These are phyloP conservation scores for Flaveria linearis DNA, from an alignment of 129 eudicot species.

Conservation along the genomic window DNA sequence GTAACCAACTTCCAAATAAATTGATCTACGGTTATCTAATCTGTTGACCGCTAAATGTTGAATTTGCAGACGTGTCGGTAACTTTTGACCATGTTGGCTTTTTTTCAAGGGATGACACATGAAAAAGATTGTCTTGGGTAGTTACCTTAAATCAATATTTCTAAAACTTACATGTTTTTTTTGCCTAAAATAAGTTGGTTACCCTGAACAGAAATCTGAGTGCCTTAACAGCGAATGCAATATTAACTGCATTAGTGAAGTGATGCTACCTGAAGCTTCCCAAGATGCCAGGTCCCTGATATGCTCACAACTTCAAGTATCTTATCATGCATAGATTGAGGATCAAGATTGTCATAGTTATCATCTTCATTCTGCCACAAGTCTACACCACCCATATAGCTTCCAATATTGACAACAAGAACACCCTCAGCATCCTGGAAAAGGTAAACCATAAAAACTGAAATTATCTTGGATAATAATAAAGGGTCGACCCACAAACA, in stretches of 20 bases:
- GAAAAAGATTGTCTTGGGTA: constrained; percentile 4
- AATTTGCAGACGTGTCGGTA: neutral
- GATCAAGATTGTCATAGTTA: constrained; percentile 81
- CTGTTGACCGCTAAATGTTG: neutral
- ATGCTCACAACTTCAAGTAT: constrained; percentile 93
- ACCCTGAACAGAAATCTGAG: neutral
- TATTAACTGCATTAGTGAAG: neutral
- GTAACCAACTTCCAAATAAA: neutral
- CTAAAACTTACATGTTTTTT: neutral
- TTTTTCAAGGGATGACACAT: neutral
- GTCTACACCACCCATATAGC: constrained; percentile 99
- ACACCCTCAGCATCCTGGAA: constrained; percentile 98
- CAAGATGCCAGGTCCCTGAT: constrained; percentile 95
- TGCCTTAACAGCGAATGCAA: neutral
- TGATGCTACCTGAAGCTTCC: constrained; percentile 16
- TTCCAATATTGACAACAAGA: constrained; percentile 96
- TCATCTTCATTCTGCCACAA: constrained; percentile 99
- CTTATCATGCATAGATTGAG: constrained; percentile 97
- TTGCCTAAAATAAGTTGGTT: neutral
- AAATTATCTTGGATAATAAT: neutral
- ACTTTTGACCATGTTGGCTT: constrained; percentile 1
- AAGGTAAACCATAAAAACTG: neutral
- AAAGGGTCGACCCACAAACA: neutral
- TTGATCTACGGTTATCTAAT: neutral
- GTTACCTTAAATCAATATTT: neutral